Base-by-base conservation (phyloP, 192 early-diverging fungal genomes). In the Cladochytrium replicatum region DNA sequence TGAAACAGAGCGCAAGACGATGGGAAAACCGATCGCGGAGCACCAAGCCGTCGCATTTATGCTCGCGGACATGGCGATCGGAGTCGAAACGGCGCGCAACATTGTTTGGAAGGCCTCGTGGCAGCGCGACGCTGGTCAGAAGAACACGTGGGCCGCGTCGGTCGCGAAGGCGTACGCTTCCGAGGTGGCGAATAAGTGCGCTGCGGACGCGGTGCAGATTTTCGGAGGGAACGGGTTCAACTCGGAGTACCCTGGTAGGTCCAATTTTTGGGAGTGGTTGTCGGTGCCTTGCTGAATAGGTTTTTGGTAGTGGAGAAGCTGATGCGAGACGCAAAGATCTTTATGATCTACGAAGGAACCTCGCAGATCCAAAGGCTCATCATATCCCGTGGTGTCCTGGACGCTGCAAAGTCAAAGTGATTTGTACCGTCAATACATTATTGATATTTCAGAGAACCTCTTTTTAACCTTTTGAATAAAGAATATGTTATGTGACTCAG, bases 291-390 rank as follows among this genome's bases (percentile, higher is more conserved):
- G n/a, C n/a, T n/a, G n/a, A n/a, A n/a, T n/a, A n/a, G n/a, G n/a
- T n/a, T n/a, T n/a, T n/a, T n/a, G n/a, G n/a, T n/a, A n/a, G 90
- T 96, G 9, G 93, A 97, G 67, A 97, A 97, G 72, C 69, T 97
- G 32, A 89, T 89, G 81, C 78, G 89, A 48, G n/a, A n/a, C n/a
- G n/a, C n/a, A n/a, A n/a, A n/a, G n/a, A 91, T 93, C 59, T 93
- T 92, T 72, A 86, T 87, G 65, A 93, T 97, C 49, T 97, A 97
- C 55, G 93, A 97, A 66, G 93, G 93, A 46, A 97, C 93, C 3
- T 86, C 83, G 21, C 90, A 97, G 72, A 87, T 97, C 61, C 93
- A 97, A 63, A 79, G 93, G 34, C 57, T 93, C 38, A 85, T 97
- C 49, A 88, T 93, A 63, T 89, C 87, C 39, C 82, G 87, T 42